Base-by-base conservation (phyloP, 1,284 basidiomycete species). In the Ustilago esculenta region DNA sequence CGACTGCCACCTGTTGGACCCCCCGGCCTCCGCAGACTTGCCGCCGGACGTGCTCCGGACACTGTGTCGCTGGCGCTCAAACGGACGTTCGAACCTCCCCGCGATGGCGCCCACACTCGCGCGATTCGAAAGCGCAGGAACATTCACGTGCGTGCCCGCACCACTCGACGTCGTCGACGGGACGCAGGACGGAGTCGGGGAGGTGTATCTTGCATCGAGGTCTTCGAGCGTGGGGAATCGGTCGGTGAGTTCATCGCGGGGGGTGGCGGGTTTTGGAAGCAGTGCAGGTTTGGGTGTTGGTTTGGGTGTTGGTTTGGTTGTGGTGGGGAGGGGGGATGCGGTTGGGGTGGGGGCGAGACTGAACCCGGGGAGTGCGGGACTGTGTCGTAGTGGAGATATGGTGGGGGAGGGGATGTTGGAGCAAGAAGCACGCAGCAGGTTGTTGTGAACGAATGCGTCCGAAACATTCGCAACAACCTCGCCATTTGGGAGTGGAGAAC, bases 171-270 rank as follows among this genome's bases (percentile, higher is more conserved):
- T n/a, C n/a, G n/a, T n/a, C n/a, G n/a, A n/a, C n/a, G n/a, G n/a
- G n/a, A n/a, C n/a, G n/a, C n/a, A n/a, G 14, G 43, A 15, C 2
- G 66, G 40, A 0, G 49, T 36, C 14, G 49, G 40, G 12, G 36
- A 20, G 0, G 54, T 61, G 24, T 70, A 75, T 20, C 48, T 43
- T 7, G 67, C 61, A 54, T 77, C 75, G 20, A 77, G 57, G 25
- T 77, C 73, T 30, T 72, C 75, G 1, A 77, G 41, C 32, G 64
- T 73, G 1, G 75, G 75, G 43, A 73, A 77, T 11, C 75, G 65
- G 15, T 66, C 61, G 20, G 64, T 37, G 12, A 64, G 60, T 43
- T 69, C 66, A 41, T 69, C 56, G 8, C 57, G 48, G 0, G 50
- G 60, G 15, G 47, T 44, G 2, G 15, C 39, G 25, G 35, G 27